phyloP scores from a whole-genome alignment of 192 early-diverging fungal genomes.

The Geranomyces variabilis region DNA sequence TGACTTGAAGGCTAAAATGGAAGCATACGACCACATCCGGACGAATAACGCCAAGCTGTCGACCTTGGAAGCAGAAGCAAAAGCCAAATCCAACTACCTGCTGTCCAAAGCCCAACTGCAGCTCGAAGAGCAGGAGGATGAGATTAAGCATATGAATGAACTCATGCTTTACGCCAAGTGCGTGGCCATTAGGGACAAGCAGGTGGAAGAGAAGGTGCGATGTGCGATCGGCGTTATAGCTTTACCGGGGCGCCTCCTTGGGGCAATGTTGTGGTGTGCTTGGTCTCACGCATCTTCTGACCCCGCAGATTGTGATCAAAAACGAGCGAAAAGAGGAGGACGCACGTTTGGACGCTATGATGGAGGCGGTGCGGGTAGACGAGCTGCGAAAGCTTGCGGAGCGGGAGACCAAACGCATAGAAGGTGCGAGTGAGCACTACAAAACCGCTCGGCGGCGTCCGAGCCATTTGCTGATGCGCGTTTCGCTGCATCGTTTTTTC shows the following conservation, averaged over 20 bases:
- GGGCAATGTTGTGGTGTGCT: neutral
- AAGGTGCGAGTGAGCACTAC: conserved; percentile 38
- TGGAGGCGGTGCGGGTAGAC: conserved; percentile 56
- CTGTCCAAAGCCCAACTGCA: conserved; percentile 63
- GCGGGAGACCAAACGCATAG: conserved; percentile 45
- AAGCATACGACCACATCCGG: conserved; percentile 53
- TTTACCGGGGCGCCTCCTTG: neutral
- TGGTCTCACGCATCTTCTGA: neutral
- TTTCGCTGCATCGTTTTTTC: neutral
- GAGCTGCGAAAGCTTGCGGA: conserved; percentile 60
- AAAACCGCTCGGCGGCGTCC: neutral
- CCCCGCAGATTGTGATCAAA: conserved; percentile 50
- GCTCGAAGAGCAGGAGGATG: conserved; percentile 68
- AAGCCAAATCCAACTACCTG: conserved; percentile 59
- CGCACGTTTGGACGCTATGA: conserved; percentile 56
- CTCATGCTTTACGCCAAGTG: conserved; percentile 69
- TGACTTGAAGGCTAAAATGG: conserved; percentile 48
- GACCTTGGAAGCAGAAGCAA: conserved; percentile 55
- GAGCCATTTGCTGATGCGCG: too few relatives aligned
- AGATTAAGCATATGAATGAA: conserved; percentile 70
- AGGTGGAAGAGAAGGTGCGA: conserved; percentile 62
- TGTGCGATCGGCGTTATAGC: neutral
- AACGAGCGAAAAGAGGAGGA: conserved; percentile 57
- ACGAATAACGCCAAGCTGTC: conserved; percentile 53
- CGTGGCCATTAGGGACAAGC: conserved; percentile 61